Evolutionary conservation across 2,329 filamentous ascomycete genomes (phyloP).

Genomic region (Neonectria ditissima): DNA sequence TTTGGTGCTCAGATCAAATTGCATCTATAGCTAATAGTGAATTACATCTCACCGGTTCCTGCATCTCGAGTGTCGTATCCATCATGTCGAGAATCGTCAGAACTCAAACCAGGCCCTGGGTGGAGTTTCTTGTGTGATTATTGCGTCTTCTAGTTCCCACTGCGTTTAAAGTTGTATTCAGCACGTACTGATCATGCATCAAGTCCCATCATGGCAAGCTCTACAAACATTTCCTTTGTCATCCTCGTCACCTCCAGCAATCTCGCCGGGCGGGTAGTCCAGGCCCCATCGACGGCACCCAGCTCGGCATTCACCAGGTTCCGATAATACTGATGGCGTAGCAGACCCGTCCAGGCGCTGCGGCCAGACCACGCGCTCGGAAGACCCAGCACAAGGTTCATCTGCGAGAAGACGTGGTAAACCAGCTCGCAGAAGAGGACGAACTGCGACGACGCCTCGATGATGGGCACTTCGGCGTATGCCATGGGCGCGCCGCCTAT

Average conservation of each 20-base stretch:
- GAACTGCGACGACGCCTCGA: constrained; percentile 44
- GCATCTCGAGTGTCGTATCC: no score
- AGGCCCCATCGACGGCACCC: constrained; percentile 37
- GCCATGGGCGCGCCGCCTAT: constrained; percentile 36
- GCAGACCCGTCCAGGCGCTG: constrained; percentile 43
- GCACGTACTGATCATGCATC: constrained; percentile 6
- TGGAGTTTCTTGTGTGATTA: background rate
- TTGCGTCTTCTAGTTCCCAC: background rate
- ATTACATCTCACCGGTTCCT: background rate
- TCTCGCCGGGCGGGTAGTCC: constrained; percentile 38
- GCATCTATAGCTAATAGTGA: background rate
- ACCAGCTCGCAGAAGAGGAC: constrained; percentile 46
- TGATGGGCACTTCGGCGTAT: constrained; percentile 41
- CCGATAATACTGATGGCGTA: constrained; percentile 34
- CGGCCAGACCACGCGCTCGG: constrained; percentile 38
- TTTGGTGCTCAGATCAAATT: background rate
- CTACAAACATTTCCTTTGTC: constrained; percentile 38
- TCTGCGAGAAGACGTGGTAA: constrained; percentile 41
- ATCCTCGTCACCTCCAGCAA: constrained; percentile 35
- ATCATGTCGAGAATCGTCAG: no score
- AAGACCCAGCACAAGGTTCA: constrained; percentile 44
- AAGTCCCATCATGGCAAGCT: constrained; percentile 41
- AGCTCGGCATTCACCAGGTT: constrained; percentile 45
- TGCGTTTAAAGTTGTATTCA: no score
- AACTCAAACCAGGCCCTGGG: no score